phyloP scores from a whole-genome alignment of 495 filamentous ascomycete genomes.

The Penicillium crystallinum region DNA sequence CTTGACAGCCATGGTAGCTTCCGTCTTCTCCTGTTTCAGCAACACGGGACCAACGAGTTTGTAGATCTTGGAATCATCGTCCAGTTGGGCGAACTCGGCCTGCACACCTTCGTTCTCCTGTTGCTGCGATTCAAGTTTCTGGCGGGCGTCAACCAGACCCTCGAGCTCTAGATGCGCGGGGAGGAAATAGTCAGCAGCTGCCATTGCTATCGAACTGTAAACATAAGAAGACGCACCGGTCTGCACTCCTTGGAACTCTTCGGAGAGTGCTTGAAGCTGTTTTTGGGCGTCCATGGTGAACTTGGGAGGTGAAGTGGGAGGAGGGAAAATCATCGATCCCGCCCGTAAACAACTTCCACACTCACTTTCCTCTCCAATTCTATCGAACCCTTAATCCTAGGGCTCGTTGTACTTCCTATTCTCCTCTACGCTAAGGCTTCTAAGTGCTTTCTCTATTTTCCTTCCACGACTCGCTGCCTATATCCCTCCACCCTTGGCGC shows the following conservation, averaged over 20 bases:
- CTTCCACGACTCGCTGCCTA: background rate
- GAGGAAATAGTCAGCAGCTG: slow-evolving; percentile 11
- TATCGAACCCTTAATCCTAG: slow-evolving; percentile 10
- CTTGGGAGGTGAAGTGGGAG: slow-evolving; percentile 18
- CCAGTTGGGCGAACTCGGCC: slow-evolving; percentile 79
- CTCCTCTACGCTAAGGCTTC: background rate
- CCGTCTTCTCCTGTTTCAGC: slow-evolving; percentile 85
- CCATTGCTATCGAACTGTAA: background rate
- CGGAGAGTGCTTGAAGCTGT: slow-evolving; percentile 72
- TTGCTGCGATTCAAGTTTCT: slow-evolving; percentile 89
- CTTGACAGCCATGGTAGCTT: slow-evolving; percentile 85
- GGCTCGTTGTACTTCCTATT: slow-evolving; percentile 1
- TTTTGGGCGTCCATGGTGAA: slow-evolving; percentile 53
- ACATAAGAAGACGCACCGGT: slow-evolving; percentile 49
- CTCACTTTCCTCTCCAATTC: slow-evolving; percentile 17
- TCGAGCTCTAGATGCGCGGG: slow-evolving; percentile 61
- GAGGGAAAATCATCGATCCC: slow-evolving; percentile 23
- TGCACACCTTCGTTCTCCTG: slow-evolving; percentile 89
- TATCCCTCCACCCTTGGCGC: slow-evolving; percentile 15
- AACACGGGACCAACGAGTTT: slow-evolving; percentile 91
- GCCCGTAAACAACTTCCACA: slow-evolving; percentile 25
- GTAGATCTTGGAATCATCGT: slow-evolving; percentile 82
- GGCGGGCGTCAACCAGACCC: slow-evolving; percentile 67
- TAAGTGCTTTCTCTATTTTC: background rate
- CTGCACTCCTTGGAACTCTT: slow-evolving; percentile 83